Conservation (phyloP, 192 early-diverging fungal species). For the Rhizoclosmatium sp. region DNA sequence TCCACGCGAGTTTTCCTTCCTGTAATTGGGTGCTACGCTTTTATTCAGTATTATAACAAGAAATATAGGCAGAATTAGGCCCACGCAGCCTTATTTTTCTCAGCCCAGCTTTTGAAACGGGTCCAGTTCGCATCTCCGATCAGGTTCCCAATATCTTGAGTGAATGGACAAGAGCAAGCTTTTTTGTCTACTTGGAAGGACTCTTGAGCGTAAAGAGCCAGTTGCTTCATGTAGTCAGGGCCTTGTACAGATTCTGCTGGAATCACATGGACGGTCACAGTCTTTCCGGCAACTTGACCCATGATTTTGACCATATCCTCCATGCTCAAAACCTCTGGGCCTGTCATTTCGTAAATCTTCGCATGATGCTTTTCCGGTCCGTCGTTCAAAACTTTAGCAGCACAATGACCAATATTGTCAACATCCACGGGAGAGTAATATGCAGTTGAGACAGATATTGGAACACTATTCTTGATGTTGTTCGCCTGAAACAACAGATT, state of each 20-base stretch:
- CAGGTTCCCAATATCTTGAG: constrained; percentile 31
- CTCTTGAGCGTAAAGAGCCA: neutral
- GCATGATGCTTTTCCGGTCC: constrained; percentile 40
- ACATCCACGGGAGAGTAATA: constrained; percentile 21
- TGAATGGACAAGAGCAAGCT: constrained; percentile 18
- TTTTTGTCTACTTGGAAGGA: neutral
- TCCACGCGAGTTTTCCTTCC: too few relatives aligned
- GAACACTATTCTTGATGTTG: constrained; percentile 15
- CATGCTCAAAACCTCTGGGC: constrained; percentile 16
- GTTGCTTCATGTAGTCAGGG: constrained; percentile 6
- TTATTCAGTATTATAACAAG: too few relatives aligned
- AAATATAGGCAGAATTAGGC: neutral
- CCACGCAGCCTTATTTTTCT: neutral
- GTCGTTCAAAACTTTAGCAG: constrained; percentile 23
- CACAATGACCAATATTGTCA: constrained; percentile 35
- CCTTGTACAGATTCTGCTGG: neutral
- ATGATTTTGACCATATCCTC: constrained; percentile 20
- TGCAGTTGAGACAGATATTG: neutral
- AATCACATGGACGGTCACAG: neutral
- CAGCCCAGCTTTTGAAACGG: neutral
- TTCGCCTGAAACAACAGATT: constrained; percentile 18
- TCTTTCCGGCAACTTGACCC: constrained; percentile 17
- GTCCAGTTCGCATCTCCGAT: constrained; percentile 41
- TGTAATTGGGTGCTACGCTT: too few relatives aligned
- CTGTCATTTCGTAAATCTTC: constrained; percentile 43